phyloP scores from a whole-genome alignment of 495 filamentous ascomycete species.

The Zalerion maritima region DNA sequence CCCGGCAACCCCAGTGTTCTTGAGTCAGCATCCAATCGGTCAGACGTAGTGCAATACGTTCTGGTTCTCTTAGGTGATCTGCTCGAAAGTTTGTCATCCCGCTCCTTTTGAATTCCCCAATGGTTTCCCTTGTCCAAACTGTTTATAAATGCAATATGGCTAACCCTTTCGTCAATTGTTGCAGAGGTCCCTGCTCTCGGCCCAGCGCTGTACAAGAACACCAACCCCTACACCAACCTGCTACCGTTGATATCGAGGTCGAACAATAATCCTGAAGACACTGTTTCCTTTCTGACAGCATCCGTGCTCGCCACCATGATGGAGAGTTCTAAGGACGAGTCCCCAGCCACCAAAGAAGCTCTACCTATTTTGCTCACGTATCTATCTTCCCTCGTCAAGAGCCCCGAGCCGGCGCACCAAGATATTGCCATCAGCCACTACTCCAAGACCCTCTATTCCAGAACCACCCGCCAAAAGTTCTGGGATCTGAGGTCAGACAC shows the following conservation, averaged over 20 bases:
- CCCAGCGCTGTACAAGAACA: conserved; percentile 56
- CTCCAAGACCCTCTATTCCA: conserved; percentile 68
- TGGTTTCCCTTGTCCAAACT: conserved; percentile 1
- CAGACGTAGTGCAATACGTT: conserved; percentile 88
- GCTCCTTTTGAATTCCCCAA: neutral
- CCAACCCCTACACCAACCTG: conserved; percentile 71
- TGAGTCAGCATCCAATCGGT: conserved; percentile 59
- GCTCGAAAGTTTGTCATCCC: conserved; percentile 50
- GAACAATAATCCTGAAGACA: conserved; percentile 65
- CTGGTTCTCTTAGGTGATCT: conserved; percentile 80
- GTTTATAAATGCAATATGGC: conserved; percentile 3
- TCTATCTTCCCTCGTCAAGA: conserved; percentile 67
- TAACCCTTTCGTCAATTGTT: conserved; percentile 9
- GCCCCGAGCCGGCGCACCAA: conserved; percentile 67
- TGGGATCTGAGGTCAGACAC: conserved; percentile 81
- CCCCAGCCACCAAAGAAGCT: conserved; percentile 49
- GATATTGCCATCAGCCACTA: conserved; percentile 91
- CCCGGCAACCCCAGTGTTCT: conserved; percentile 59
- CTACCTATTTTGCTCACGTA: conserved; percentile 78
- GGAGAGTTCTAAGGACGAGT: conserved; percentile 47
- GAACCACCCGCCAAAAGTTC: conserved; percentile 62
- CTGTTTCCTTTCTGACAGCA: conserved; percentile 78
- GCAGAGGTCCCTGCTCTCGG: conserved; percentile 66
- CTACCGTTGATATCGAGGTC: conserved; percentile 73
- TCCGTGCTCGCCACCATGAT: conserved; percentile 74